These are phyloP conservation scores for Juglanconis oblonga DNA, from an alignment of 2,329 filamentous ascomycete genomes.

Conservation along the genomic window DNA sequence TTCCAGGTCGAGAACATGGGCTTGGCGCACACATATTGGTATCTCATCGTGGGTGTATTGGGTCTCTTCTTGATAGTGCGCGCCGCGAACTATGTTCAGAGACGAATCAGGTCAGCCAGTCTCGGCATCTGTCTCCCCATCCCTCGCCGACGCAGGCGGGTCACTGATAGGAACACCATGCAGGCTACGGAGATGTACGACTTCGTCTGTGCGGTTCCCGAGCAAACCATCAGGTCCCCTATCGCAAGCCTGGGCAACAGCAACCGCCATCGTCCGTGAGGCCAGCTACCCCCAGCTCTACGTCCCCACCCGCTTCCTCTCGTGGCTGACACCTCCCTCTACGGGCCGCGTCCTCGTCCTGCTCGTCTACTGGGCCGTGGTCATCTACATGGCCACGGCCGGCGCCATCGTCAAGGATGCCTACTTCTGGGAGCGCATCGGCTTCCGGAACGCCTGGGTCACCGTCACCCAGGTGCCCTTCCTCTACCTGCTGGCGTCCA, in stretches of 20 bases:
- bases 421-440: conserved; percentile 62
- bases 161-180: background rate
- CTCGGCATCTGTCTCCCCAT: background rate
- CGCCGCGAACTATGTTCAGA: conserved; percentile 40
- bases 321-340: conserved; percentile 58
- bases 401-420: conserved; percentile 48
- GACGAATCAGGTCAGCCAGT: conserved; percentile 38
- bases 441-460: conserved; percentile 67
- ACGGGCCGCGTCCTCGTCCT: conserved; percentile 54
- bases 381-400: conserved; percentile 55
- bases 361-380: conserved; percentile 55
- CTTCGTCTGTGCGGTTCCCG: conserved; percentile 44
- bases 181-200: conserved; percentile 46
- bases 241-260: conserved; percentile 54
- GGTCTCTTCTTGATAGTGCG: conserved; percentile 40
- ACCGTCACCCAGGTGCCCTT: conserved; percentile 63
- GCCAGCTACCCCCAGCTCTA: conserved; percentile 53
- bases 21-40: conserved; percentile 58
- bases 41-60: conserved; percentile 50
- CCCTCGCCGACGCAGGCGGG: background rate
- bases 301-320: conserved; percentile 41
- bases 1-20: conserved; percentile 46
- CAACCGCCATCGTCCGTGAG: conserved; percentile 56
- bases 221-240: conserved; percentile 47
- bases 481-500: conserved; percentile 60